These are phyloP conservation scores for Berberis thunbergii DNA, from an alignment of 164 flowering plant species.

Conservation along the genomic window DNA sequence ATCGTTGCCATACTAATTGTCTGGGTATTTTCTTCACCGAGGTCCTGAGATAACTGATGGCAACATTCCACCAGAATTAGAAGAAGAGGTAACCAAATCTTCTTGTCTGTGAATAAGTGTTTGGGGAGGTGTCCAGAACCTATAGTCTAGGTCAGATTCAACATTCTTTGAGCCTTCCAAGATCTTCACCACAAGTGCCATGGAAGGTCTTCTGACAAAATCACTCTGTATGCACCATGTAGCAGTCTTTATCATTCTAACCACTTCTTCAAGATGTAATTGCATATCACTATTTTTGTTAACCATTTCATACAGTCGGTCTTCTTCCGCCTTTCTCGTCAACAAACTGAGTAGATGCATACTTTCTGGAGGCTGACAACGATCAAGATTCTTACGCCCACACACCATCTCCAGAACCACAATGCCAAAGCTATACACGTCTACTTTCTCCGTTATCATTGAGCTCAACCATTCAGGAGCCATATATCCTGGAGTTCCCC, in stretches of 20 bases:
- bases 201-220: constrained; percentile 10
- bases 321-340: constrained; percentile 8
- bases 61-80: neutral
- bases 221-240: constrained; percentile 18
- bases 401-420: constrained; percentile 15
- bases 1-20: too few relatives aligned
- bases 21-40: constrained; percentile 4
- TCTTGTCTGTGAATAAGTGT: neutral
- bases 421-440: constrained; percentile 17
- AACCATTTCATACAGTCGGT: constrained; percentile 8
- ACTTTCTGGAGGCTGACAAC: constrained; percentile 6
- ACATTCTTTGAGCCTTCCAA: constrained; percentile 19
- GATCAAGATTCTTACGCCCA: constrained; percentile 15
- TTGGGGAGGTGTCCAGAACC: neutral
- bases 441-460: constrained; percentile 15
- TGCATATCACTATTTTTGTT: constrained; percentile 16
- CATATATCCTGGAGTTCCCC: constrained; percentile 21
- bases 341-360: constrained; percentile 7
- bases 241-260: constrained; percentile 13
- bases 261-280: constrained; percentile 10
- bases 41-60: constrained; percentile 18
- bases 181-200: constrained; percentile 20
- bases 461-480: constrained; percentile 18
- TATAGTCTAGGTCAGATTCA: constrained; percentile 9
- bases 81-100: neutral